Percentiles rank a stretch among this genome's conserved stretches.
These are phyloP conservation scores for Capsicum rhomboideum DNA, from an alignment of 257 asterid genomes.

Conservation along the genomic window DNA sequence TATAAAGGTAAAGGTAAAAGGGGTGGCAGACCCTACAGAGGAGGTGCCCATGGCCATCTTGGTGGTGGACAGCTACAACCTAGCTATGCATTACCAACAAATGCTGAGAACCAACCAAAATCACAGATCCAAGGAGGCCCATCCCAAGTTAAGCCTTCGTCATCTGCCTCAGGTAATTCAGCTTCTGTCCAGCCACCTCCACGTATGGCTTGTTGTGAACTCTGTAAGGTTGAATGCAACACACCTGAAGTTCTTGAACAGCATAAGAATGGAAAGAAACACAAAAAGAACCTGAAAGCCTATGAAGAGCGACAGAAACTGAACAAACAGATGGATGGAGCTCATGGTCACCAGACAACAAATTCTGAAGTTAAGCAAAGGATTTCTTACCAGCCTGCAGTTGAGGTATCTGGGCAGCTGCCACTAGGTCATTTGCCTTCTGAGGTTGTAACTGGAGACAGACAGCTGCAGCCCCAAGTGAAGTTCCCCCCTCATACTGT, in stretches of 20 bases:
- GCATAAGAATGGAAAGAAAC: conserved; percentile 55
- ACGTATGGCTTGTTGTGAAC: conserved; percentile 37
- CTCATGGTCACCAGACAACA: conserved; percentile 17
- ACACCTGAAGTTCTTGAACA: conserved; percentile 42
- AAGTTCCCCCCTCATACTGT: conserved; percentile 19
- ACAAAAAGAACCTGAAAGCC: conserved; percentile 42
- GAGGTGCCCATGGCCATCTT: conserved; percentile 20
- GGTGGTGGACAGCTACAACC: conserved; percentile 15
- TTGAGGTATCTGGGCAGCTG: conserved; percentile 16
- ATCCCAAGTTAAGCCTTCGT: conserved; percentile 15
- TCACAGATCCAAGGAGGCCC: conserved; percentile 19
- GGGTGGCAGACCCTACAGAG: conserved; percentile 22
- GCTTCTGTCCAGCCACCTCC: conserved; percentile 22
- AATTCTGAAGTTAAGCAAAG: conserved; percentile 17
- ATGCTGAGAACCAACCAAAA: conserved; percentile 14
- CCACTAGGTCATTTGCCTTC: conserved; percentile 20
- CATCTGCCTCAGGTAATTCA: conserved; percentile 4
- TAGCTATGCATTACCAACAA: conserved; percentile 9
- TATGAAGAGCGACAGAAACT: conserved; percentile 30
- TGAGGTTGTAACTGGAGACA: neutral
- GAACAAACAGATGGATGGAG: conserved; percentile 15
- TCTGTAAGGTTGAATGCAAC: conserved; percentile 58
- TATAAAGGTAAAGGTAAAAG: conserved; percentile 21
- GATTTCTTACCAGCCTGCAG: conserved; percentile 17
- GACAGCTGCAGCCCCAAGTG: conserved; percentile 20